Evolutionary conservation across 345 rosid genomes (phyloP).

Genomic region (Eucalyptus regnans): DNA sequence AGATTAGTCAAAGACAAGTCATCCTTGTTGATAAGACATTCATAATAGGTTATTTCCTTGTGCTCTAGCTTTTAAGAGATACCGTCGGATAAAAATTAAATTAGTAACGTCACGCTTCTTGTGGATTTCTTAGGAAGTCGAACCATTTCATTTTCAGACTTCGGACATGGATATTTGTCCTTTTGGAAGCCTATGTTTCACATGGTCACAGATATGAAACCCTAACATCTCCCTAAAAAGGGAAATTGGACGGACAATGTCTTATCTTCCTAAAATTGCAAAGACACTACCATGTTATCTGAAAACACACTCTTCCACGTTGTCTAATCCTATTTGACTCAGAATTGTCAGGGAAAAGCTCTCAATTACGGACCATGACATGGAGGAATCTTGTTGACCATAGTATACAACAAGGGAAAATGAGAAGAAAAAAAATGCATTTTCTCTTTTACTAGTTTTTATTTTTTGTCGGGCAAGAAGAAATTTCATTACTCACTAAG

Average conservation of each 20-base stretch:
- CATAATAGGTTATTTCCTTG: not conserved
- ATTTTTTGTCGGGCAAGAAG: not conserved
- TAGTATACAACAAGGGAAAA: not conserved
- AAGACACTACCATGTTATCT: not conserved
- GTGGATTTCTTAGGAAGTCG: not conserved
- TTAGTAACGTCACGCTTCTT: not conserved
- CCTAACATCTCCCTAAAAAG: not conserved
- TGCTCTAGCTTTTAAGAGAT: not conserved
- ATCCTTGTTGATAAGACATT: not conserved
- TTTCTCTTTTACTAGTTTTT: not conserved
- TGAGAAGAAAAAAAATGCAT: not conserved
- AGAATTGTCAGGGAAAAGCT: not conserved
- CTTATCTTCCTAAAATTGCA: not conserved
- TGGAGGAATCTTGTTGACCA: not conserved
- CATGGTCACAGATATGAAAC: not conserved
- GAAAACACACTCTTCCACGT: not conserved
- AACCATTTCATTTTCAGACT: not conserved
- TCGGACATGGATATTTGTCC: not conserved
- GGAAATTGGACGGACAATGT: not conserved
- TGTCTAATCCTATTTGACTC: not conserved
- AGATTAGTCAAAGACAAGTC: not conserved
- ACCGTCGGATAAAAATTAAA: not conserved
- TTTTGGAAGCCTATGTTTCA: not conserved
- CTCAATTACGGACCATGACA: not conserved
- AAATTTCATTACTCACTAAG: too few relatives aligned